These are phyloP conservation scores for Mycocentrospora acerina DNA, from an alignment of 2,329 filamentous ascomycete genomes.

Conservation along the genomic window DNA sequence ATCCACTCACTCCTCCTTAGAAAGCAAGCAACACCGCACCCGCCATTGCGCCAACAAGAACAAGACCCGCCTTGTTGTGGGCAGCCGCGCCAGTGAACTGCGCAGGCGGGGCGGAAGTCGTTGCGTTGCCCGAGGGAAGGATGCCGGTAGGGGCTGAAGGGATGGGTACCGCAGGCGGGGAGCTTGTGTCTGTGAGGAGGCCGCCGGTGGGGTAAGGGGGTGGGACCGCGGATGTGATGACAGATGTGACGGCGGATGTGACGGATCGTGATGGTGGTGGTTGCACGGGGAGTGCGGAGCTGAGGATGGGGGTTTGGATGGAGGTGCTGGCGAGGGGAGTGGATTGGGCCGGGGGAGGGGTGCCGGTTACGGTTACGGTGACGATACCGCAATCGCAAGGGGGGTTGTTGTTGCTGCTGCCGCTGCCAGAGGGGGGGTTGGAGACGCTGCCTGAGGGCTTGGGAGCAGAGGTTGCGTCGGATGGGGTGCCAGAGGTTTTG, in stretches of 20 bases:
- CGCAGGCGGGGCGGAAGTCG: conserved; percentile 17
- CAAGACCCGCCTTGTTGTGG: conserved; percentile 22
- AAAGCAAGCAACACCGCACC: conserved; percentile 29
- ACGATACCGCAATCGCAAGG: conserved; percentile 29
- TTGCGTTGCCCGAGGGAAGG: conserved; percentile 22
- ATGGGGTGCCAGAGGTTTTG: conserved; percentile 2
- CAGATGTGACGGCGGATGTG: not conserved
- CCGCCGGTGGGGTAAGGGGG: conserved; percentile 26
- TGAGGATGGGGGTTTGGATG: conserved; percentile 2
- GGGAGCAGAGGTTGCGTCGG: no score
- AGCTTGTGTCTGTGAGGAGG: conserved; percentile 29
- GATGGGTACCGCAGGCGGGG: conserved; percentile 23
- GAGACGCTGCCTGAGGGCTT: conserved; percentile 5
- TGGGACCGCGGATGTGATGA: conserved; percentile 6
- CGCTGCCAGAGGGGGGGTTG: conserved; percentile 5
- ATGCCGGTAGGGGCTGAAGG: conserved; percentile 25
- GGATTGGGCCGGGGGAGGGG: conserved; percentile 17
- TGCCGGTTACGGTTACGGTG: conserved; percentile 33
- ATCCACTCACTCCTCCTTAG: no score
- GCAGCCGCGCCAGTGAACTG: conserved; percentile 34
- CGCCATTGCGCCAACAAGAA: conserved; percentile 22
- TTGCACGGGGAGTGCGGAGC: not conserved
- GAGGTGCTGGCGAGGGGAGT: conserved; percentile 10
- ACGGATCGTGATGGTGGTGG: no score
- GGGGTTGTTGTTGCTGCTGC: conserved; percentile 6